Conservation (phyloP, 2,329 filamentous ascomycete species). For the Fulvia fulva region DNA sequence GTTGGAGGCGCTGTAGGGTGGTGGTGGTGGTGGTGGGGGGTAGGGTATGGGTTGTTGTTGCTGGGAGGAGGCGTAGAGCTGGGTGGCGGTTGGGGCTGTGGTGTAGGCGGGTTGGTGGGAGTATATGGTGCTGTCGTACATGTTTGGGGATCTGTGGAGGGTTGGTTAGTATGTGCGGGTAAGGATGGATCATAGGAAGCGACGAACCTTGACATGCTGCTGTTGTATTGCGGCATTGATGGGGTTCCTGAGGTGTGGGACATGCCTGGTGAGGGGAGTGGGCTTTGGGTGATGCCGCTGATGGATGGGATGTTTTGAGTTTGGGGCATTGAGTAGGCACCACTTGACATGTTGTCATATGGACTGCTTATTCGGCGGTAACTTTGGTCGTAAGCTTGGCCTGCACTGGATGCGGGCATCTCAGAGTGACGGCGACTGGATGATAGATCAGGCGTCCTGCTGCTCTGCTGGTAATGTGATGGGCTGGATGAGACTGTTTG, state of each 20-base stretch:
- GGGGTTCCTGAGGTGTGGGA: slow-evolving; percentile 16
- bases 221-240: slow-evolving; percentile 25
- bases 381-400: slow-evolving; percentile 18
- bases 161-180: slow-evolving; percentile 2
- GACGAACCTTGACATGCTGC: slow-evolving; percentile 25
- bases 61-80: slow-evolving; percentile 23
- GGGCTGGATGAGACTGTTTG: slow-evolving; percentile 31
- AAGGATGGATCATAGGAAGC: background rate
- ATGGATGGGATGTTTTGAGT: slow-evolving; percentile 31
- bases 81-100: slow-evolving; percentile 23
- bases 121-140: slow-evolving; percentile 29
- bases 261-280: slow-evolving; percentile 30
- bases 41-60: slow-evolving; percentile 24
- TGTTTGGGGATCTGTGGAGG: slow-evolving; percentile 29
- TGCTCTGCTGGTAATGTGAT: slow-evolving; percentile 30
- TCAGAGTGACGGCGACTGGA: slow-evolving; percentile 25
- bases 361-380: slow-evolving; percentile 30
- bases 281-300: slow-evolving; percentile 33
- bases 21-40: too few relatives aligned
- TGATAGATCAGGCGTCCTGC: slow-evolving; percentile 18
- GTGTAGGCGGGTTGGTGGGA: slow-evolving; percentile 22
- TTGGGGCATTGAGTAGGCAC: slow-evolving; percentile 27
- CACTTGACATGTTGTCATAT: slow-evolving; percentile 23
- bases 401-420: slow-evolving; percentile 18
- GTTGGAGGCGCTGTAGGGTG: slow-evolving; percentile 22